Evolutionary conservation across 805 yeast genomes (phyloP).

Genomic region (Clavispora vitiphila): DNA sequence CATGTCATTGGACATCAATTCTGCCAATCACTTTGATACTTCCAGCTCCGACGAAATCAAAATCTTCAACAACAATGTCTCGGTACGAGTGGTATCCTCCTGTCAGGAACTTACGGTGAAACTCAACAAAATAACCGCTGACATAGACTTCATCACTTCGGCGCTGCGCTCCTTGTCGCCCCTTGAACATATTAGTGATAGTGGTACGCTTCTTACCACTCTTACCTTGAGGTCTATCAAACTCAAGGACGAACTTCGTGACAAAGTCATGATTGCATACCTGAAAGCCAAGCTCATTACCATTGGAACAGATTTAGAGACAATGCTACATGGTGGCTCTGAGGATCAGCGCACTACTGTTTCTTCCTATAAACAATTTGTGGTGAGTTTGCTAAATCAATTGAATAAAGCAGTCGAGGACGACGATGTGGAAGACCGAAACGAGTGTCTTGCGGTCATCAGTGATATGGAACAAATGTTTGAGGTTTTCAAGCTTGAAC

Average conservation of each 20-base stretch:
- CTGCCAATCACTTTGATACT: conserved; percentile 33
- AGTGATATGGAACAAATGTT: conserved; percentile 73
- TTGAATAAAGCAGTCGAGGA: conserved; percentile 48
- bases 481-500: conserved; percentile 43
- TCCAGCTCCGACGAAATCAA: conserved; percentile 15
- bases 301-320: conserved; percentile 59
- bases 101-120: conserved; percentile 45
- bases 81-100: conserved; percentile 47
- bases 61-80: conserved; percentile 48
- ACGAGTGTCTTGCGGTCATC: conserved; percentile 64
- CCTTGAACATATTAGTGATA: conserved; percentile 47
- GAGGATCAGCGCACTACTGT: conserved; percentile 26
- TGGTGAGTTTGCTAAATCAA: conserved; percentile 53
- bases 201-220: conserved; percentile 46
- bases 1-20: conserved; percentile 45
- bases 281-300: conserved; percentile 61
- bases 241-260: conserved; percentile 46
- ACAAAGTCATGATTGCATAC: conserved; percentile 52
- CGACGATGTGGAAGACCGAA: conserved; percentile 52
- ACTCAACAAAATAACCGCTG: conserved; percentile 37
- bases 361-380: conserved; percentile 51
- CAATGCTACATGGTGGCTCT: conserved; percentile 38
- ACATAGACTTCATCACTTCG: conserved; percentile 43
- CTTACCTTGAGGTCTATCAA: conserved; percentile 42
- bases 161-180: conserved; percentile 39